Percentiles rank a stretch among this genome's conserved stretches.
Evolutionary conservation across 805 yeast species (phyloP).

Genomic region (Yarrowia sp.): DNA sequence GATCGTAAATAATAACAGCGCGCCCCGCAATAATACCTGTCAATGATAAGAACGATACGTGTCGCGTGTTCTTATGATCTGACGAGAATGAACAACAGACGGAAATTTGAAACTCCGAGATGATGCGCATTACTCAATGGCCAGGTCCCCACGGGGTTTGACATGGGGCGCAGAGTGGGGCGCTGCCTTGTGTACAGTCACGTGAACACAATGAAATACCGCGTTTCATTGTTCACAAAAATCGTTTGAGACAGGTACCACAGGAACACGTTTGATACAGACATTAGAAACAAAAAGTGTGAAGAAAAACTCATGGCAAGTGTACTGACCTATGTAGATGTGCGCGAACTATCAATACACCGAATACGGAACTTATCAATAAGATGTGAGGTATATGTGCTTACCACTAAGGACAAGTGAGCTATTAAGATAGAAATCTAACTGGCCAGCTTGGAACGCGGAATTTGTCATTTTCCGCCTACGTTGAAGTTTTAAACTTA

Average conservation of each 20-base stretch:
- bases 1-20: not conserved
- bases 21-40: constrained; percentile 8
- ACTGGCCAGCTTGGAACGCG: too few relatives aligned
- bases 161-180: constrained; percentile 31
- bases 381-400: too few relatives aligned
- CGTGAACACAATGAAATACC: not conserved
- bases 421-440: too few relatives aligned
- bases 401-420: too few relatives aligned
- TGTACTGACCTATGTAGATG: too few relatives aligned
- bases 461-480: too few relatives aligned
- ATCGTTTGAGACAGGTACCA: constrained; percentile 10
- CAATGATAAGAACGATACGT: not conserved
- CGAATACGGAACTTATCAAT: too few relatives aligned
- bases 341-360: too few relatives aligned
- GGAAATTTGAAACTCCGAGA: not conserved
- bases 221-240: constrained; percentile 1
- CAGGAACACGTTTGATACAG: not conserved
- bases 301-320: too few relatives aligned
- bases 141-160: constrained; percentile 22
- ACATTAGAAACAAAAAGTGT: too few relatives aligned
- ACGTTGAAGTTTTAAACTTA: too few relatives aligned
- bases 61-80: not conserved
- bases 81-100: too few relatives aligned
- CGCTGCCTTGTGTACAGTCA: not conserved
- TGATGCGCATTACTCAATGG: not conserved